A percentile compares a stretch with the other conserved stretches of the same genome.
phyloP scores from a whole-genome alignment of 371 early-diverging fungal genomes.

The Actinomortierella wolfii region DNA sequence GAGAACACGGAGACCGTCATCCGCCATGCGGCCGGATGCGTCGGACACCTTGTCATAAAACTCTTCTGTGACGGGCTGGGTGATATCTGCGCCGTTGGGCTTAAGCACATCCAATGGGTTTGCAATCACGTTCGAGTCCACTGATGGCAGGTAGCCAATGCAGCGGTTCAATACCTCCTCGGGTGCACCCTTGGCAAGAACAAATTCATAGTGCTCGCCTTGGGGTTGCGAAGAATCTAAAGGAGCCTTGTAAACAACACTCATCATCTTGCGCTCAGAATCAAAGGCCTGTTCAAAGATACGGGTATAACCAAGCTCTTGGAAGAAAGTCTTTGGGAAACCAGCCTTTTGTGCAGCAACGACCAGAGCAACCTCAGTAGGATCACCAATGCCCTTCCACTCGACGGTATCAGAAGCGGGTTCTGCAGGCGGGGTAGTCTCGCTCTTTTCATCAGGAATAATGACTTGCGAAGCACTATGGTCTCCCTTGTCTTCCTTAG shows the following conservation, averaged over 20 bases:
- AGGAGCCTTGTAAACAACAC: constrained; percentile 60
- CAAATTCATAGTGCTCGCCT: constrained; percentile 43
- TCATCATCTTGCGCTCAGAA: constrained; percentile 92
- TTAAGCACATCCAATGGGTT: constrained; percentile 23
- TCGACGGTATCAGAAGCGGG: constrained; percentile 6
- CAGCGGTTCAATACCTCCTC: constrained; percentile 82
- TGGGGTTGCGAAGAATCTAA: background rate
- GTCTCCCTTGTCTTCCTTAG: constrained; percentile 30
- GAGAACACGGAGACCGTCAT: constrained; percentile 78
- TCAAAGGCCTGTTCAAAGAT: constrained; percentile 70
- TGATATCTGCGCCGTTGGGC: constrained; percentile 20
- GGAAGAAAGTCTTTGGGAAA: constrained; percentile 65
- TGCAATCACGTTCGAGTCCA: constrained; percentile 2
- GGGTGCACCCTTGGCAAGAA: constrained; percentile 90
- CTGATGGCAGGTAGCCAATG: constrained; percentile 55
- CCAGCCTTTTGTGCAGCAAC: constrained; percentile 77
- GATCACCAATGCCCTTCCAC: constrained; percentile 63
- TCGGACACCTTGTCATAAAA: constrained; percentile 73
- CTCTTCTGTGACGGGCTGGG: constrained; percentile 59
- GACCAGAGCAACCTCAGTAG: constrained; percentile 70
- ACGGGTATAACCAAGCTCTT: constrained; percentile 37
- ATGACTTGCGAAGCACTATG: background rate
- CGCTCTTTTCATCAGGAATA: background rate
- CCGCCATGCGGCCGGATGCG: constrained; percentile 79
- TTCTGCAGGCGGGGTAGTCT: background rate